phyloP scores from a whole-genome alignment of 1,284 basidiomycete species.

The Mixia osmundae region DNA sequence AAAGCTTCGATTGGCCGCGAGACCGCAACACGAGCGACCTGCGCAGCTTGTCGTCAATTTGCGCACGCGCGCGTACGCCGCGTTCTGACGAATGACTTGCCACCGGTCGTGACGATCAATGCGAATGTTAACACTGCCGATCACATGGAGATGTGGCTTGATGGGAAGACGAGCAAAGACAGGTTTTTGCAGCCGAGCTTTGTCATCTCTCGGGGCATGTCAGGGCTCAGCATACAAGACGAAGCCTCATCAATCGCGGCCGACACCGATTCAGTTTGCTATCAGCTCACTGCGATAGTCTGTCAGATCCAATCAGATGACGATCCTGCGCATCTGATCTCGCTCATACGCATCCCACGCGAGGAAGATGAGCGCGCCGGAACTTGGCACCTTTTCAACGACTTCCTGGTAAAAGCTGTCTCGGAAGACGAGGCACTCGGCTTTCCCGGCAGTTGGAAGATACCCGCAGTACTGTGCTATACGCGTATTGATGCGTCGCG shows the following conservation, averaged over 20 bases:
- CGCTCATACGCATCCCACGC: constrained; percentile 46
- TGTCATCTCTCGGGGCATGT: too few species aligned
- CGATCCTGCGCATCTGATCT: constrained; percentile 62
- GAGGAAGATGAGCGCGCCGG: constrained; percentile 26
- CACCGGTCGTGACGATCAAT: constrained; percentile 71
- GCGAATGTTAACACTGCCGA: constrained; percentile 58
- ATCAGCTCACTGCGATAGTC: constrained; percentile 38
- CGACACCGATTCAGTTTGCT: not conserved
- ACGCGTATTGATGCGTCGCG: constrained; percentile 44
- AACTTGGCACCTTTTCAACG: constrained; percentile 84
- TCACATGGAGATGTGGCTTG: constrained; percentile 49
- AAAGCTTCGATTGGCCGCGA: constrained; percentile 55
- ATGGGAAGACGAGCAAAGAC: constrained; percentile 21
- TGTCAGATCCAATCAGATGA: constrained; percentile 59
- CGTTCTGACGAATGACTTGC: constrained; percentile 37
- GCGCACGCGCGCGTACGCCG: constrained; percentile 47
- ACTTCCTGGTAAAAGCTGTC: constrained; percentile 72
- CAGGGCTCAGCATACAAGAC: too few species aligned
- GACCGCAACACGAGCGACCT: constrained; percentile 59
- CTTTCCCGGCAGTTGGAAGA: constrained; percentile 44
- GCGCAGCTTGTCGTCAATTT: constrained; percentile 56
- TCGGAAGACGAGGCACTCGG: constrained; percentile 63
- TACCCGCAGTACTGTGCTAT: constrained; percentile 67
- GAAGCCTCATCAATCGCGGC: not conserved
- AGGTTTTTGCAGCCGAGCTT: not conserved